Conservation (phyloP, 1,139 yeast species). For the Candida glucosophila region DNA sequence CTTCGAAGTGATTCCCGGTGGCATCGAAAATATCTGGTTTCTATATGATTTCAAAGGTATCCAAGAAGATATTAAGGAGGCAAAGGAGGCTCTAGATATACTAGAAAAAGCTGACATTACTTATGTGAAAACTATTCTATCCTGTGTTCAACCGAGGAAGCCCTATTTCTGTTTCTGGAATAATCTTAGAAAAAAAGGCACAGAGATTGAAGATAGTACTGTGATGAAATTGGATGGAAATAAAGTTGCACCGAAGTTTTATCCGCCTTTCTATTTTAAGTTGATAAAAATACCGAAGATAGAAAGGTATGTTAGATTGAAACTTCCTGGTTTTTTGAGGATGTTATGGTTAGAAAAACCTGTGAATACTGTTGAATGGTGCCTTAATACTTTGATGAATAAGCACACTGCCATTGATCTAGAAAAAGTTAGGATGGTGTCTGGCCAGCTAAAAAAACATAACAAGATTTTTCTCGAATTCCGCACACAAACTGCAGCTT, state of each 20-base stretch:
- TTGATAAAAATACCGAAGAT: conserved; percentile 15
- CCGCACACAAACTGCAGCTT: conserved; percentile 37
- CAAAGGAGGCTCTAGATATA: conserved; percentile 21
- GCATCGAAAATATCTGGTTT: conserved; percentile 42
- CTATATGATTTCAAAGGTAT: conserved; percentile 36
- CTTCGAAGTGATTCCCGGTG: conserved; percentile 32
- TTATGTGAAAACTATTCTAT: conserved; percentile 9
- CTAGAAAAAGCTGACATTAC: conserved; percentile 30
- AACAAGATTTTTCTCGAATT: conserved; percentile 49
- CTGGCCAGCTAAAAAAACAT: conserved; percentile 13
- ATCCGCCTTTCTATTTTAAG: conserved; percentile 24
- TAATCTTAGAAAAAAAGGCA: background rate
- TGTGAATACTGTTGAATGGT: conserved; percentile 20
- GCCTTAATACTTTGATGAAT: conserved; percentile 12
- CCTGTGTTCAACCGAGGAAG: background rate
- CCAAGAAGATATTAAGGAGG: conserved; percentile 18
- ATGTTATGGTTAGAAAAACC: conserved; percentile 13
- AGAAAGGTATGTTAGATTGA: conserved; percentile 15
- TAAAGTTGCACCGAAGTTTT: conserved; percentile 12
- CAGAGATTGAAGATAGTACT: conserved; percentile 1
- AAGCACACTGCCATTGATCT: conserved; percentile 13
- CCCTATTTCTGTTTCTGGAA: conserved; percentile 1
- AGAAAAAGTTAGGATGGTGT: conserved; percentile 12
- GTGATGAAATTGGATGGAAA: conserved; percentile 1
- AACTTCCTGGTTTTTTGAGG: conserved; percentile 25